Base-by-base conservation (phyloP, 148 eudicot species). In the Rhododendron molle region DNA sequence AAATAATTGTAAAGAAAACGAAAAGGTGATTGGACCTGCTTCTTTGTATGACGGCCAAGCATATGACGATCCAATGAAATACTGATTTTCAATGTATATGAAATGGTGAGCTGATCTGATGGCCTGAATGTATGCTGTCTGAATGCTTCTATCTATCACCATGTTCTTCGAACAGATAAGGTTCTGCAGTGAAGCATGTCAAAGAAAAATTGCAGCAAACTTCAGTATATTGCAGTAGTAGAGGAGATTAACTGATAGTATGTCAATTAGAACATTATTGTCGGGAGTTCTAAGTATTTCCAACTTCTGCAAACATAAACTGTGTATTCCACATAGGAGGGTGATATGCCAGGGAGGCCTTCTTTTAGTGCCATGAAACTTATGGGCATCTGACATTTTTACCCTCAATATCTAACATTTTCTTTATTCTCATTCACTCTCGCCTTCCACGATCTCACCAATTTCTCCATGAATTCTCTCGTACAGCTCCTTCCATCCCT, bases 61-160 rank as follows among this genome's bases (percentile, higher is more conserved):
- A 92, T 95, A 97, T 2, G 99, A 97, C 46, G 98, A 95, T 85
- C 99, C 99, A 83, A 97, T 80, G 85, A 97, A 97, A 89, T 97
- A 97, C 88, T 97, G 99, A 82, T 96, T 96, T 84, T 96, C 99
- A 78, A 96, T 96, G 81, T 96, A 96, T 85, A 96, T 91, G 85
- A 92, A 97, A 89, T 89, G 98, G 86, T 97, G 93, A 81, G 98
- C 99, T 83, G 98, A 97, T 93, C 99, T 92, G 92, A 97, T 97
- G 40, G 98, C 99, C 92, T 97, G 98, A 85, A 97, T 89, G 83
- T 97, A 97, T 83, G 99, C 99, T 86, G 92, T 91, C 90, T 95
- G 98, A 87, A 97, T 97, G 93, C 99, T 97, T 90, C 87, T 89
- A 58, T 97, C 99, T 86, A 94, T 93, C 91, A 95, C 94, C 91